Evolutionary conservation across 2,329 filamentous ascomycete species (phyloP), one percentile per base, ranked within the genome.

Genomic region (Diaporthe citri): DNA sequence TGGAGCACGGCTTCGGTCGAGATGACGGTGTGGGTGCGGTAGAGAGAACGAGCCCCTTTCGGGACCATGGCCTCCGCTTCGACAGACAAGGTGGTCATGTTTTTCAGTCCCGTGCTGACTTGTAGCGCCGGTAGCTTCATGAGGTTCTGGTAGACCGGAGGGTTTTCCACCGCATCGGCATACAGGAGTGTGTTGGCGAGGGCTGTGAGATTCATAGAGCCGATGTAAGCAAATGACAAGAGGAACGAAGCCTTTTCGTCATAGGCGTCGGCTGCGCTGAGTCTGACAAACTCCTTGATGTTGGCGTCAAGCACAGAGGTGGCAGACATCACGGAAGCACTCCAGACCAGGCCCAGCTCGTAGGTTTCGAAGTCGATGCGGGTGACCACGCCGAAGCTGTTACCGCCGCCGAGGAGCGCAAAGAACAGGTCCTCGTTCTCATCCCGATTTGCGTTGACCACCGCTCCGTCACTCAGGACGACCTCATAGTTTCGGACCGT

Each of bases 331-430:
- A 62, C 5, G 8, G 22, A 39, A 2, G 25, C 69, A 10, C 28
- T 34, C 69, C 69, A 72, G 17, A 72, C 28, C 9, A 36, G 69
- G 20, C 69, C 52, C 20, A 62, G 55, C 46, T 76, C 76, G n/a
- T 78, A 79, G 28, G 77, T 76, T 13, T 62, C 55, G 1, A 78
- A 39, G 17, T 70, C 52, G 64, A 79, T 71, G 0, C 74, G 67
- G 1, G 78, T 78, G 5, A 79, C 78, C 51, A 79, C 67, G 22
- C 78, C 78, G 48, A 79, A 77, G 39, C 78, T 79, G 51, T 78
- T 79, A 66, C 31, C 22, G 1, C 71, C 57, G 2, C 71, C 71
- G 1, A 57, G 71, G 12, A 72, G 71, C 17, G 43, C 71, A 12
- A 25, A 28, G 28, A 62, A 62, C 10, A 72, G 31, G 4, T 72